Percentiles rank a stretch among this genome's conserved stretches.
phyloP scores from a whole-genome alignment of 306 rosid genomes.

The Malus domestica region DNA sequence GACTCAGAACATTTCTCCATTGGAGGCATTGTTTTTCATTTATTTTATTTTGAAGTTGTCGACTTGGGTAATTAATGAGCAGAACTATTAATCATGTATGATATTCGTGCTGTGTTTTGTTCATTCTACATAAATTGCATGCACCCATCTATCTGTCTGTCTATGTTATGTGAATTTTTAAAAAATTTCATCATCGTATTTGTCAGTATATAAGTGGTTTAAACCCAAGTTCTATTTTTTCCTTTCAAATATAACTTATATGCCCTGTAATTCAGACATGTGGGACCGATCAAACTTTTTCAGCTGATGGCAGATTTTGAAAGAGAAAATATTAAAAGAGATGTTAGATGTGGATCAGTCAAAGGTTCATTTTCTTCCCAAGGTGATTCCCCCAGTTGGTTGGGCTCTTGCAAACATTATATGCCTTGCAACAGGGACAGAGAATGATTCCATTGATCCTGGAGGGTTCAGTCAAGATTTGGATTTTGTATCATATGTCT shows the following conservation, averaged over 20 bases:
- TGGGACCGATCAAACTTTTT: slow-evolving; percentile 79
- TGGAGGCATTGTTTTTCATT: not conserved
- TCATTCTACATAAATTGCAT: not conserved
- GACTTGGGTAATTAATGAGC: not conserved
- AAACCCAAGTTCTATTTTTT: not conserved
- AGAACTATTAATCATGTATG: not conserved
- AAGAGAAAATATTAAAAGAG: slow-evolving; percentile 55
- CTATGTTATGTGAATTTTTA: not conserved
- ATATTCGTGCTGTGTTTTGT: not conserved
- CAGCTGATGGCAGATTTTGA: slow-evolving; percentile 95
- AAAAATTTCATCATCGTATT: not conserved
- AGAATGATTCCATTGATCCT: slow-evolving; percentile 36
- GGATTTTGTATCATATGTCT: slow-evolving; percentile 55
- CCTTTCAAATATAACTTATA: not conserved
- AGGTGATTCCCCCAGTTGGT: slow-evolving; percentile 72
- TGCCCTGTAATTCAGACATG: slow-evolving; percentile 35
- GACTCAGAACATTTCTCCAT: not conserved
- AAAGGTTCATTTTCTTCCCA: slow-evolving; percentile 32
- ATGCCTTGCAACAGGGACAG: slow-evolving; percentile 56
- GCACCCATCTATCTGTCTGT: not conserved
- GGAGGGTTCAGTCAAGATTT: slow-evolving; percentile 61
- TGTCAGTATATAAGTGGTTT: not conserved
- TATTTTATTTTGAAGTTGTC: not conserved
- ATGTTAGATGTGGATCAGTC: slow-evolving; percentile 50
- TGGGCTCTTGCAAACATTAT: slow-evolving; percentile 86